These are phyloP conservation scores for Alopecurus myosuroides DNA, from an alignment of 176 grass and related monocot species.

Conservation along the genomic window DNA sequence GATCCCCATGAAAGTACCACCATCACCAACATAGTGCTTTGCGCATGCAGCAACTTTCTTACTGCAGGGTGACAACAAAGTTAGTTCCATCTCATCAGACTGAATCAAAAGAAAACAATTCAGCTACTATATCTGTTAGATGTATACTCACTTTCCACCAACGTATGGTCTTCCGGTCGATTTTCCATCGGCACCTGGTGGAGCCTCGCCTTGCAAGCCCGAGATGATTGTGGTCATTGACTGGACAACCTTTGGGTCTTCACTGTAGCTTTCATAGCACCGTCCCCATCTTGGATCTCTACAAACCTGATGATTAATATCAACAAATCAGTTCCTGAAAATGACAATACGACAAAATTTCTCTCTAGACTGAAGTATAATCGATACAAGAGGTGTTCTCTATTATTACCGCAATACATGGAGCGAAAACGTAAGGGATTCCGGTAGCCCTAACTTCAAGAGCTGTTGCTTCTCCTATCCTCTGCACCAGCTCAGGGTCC, in stretches of 20 bases:
- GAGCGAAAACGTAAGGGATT: no score
- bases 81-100: not conserved
- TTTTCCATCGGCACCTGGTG: conserved; percentile 7
- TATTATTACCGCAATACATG: conserved; percentile 45
- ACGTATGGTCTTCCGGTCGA: conserved; percentile 63
- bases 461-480: no score
- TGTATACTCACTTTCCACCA: conserved; percentile 39
- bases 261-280: conserved; percentile 70
- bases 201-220: conserved; percentile 59
- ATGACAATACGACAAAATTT: not conserved
- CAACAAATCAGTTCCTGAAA: not conserved
- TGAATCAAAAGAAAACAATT: not conserved
- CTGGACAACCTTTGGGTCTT: conserved; percentile 58
- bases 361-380: not conserved
- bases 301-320: conserved; percentile 44
- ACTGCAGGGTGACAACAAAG: not conserved
- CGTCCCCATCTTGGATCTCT: conserved; percentile 91
- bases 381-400: not conserved
- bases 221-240: conserved; percentile 50
- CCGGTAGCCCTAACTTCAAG: no score
- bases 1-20: no score
- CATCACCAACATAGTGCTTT: no score
- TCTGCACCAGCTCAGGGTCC: conserved; percentile 54
- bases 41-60: no score
- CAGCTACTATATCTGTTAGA: not conserved